Percentiles rank a stretch among this genome's conserved stretches.
Conservation (phyloP, 1,139 yeast species). For the Petasospora rhodanensis region DNA sequence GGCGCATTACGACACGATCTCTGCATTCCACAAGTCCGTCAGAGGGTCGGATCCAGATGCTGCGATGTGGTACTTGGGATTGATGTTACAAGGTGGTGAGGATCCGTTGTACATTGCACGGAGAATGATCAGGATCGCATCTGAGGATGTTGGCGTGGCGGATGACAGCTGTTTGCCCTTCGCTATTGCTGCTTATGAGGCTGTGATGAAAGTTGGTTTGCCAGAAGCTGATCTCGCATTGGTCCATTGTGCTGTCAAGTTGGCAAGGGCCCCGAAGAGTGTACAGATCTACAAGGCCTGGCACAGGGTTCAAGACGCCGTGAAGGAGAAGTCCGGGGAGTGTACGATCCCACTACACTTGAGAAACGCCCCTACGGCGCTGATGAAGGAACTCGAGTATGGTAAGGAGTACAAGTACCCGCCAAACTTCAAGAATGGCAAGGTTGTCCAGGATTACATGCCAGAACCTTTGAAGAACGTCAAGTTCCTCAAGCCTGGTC, state of each 20-base stretch:
- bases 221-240: conserved; percentile 91
- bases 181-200: conserved; percentile 80
- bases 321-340: conserved; percentile 40
- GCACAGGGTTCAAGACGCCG: conserved; percentile 53
- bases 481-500: conserved; percentile 34
- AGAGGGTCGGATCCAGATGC: conserved; percentile 91
- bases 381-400: conserved; percentile 87
- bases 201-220: conserved; percentile 89
- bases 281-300: conserved; percentile 81
- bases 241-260: conserved; percentile 87
- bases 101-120: conserved; percentile 91
- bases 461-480: conserved; percentile 42
- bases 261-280: conserved; percentile 83
- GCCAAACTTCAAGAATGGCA: conserved; percentile 71
- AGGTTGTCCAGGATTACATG: conserved; percentile 65
- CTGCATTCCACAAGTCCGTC: conserved; percentile 88
- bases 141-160: conserved; percentile 81
- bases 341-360: conserved; percentile 74
- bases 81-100: conserved; percentile 90
- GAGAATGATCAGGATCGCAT: conserved; percentile 87
- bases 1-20: conserved; percentile 87
- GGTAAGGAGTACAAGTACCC: conserved; percentile 83
- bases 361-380: conserved; percentile 87
- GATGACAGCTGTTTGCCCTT: conserved; percentile 85
- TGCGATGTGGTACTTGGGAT: conserved; percentile 75